phyloP scores from a whole-genome alignment of 1,284 basidiomycete genomes.

The Exsudoporus floridanus region DNA sequence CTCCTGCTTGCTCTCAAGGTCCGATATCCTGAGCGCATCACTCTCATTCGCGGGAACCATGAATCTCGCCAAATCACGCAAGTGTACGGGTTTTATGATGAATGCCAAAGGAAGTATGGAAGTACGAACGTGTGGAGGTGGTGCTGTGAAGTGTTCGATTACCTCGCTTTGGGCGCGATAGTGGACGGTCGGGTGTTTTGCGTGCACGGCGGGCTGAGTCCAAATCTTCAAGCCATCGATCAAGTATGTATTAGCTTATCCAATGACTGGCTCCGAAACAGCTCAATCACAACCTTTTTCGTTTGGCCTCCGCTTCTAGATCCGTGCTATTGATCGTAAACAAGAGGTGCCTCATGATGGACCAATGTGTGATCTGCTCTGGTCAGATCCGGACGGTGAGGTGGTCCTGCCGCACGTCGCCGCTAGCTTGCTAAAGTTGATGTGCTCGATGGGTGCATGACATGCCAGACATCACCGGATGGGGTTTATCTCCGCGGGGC shows the following conservation, averaged over 20 bases:
- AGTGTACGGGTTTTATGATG: constrained; percentile 99
- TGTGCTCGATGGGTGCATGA: constrained; percentile 1
- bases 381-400: constrained; percentile 96
- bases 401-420: constrained; percentile 8
- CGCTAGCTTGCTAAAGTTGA: constrained; percentile 4
- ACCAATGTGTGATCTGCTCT: constrained; percentile 96
- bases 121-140: constrained; percentile 95
- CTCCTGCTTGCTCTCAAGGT: constrained; percentile 95
- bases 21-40: constrained; percentile 96
- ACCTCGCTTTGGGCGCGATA: constrained; percentile 90
- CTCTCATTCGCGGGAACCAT: constrained; percentile 96
- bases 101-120: constrained; percentile 96
- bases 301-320: constrained; percentile 51
- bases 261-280: constrained; percentile 26
- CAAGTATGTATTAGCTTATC: constrained; percentile 57
- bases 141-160: constrained; percentile 99
- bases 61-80: constrained; percentile 99
- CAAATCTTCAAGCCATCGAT: constrained; percentile 80
- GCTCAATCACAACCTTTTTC: constrained; percentile 26
- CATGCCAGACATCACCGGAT: constrained; percentile 76
- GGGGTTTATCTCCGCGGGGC: constrained; percentile 96
- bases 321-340: constrained; percentile 92
- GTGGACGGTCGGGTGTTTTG: constrained; percentile 94
- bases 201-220: constrained; percentile 92
- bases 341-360: constrained; percentile 99